phyloP scores from a whole-genome alignment of 1,284 basidiomycete genomes.

The Malassezia pachydermatis region DNA sequence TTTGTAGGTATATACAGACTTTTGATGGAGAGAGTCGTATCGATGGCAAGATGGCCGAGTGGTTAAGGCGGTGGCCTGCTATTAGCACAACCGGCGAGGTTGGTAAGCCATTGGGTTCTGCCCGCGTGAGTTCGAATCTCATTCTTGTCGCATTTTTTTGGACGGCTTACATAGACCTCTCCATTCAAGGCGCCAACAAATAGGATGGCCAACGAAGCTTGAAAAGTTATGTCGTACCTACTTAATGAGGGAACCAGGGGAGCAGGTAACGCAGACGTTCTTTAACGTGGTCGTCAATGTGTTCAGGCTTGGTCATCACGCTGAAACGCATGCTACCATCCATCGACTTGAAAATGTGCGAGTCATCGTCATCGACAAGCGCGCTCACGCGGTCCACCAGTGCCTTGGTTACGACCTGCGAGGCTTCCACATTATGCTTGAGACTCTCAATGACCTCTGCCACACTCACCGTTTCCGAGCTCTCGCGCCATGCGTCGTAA shows the following conservation, averaged over 20 bases:
- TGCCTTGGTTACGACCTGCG: conserved; percentile 59
- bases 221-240: too few species aligned
- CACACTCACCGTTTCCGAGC: conserved; percentile 71
- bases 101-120: conserved; percentile 26
- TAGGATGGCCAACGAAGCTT: too few species aligned
- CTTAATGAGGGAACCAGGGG: conserved; percentile 33
- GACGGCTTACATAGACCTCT: not conserved
- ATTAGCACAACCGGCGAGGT: conserved; percentile 13
- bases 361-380: conserved; percentile 23
- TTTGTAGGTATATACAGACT: too few species aligned
- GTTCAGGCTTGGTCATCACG: conserved; percentile 65
- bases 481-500: conserved; percentile 55
- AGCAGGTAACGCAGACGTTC: conserved; percentile 69
- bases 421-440: conserved; percentile 70
- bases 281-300: conserved; percentile 60
- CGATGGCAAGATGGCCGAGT: conserved; percentile 46
- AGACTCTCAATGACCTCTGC: conserved; percentile 80
- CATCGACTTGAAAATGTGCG: conserved; percentile 20
- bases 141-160: conserved; percentile 39
- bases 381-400: conserved; percentile 67
- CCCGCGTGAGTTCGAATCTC: conserved; percentile 48
- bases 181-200: not conserved
- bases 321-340: conserved; percentile 34
- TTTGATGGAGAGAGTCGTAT: not conserved
- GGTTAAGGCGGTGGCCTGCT: conserved; percentile 41